Evolutionary conservation across 345 rosid species (phyloP).

Genomic region (Viola odorata): DNA sequence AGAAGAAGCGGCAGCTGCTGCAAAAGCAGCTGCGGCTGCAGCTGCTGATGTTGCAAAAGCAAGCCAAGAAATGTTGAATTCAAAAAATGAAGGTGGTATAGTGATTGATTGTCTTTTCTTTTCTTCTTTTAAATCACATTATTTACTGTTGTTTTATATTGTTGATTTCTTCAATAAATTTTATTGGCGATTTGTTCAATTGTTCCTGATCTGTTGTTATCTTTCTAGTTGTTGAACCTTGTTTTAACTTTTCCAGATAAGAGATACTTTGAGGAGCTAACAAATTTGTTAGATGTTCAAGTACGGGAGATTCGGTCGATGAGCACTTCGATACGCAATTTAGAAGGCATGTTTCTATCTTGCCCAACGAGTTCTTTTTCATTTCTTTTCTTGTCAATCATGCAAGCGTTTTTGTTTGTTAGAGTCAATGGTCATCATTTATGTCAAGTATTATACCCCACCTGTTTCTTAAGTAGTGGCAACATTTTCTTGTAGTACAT

Average conservation of each 20-base stretch:
- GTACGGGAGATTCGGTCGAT: slow-evolving; percentile 81
- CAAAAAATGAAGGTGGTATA: slow-evolving; percentile 57
- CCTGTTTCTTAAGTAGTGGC: too few species aligned
- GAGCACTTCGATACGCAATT: slow-evolving; percentile 49
- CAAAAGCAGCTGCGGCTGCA: slow-evolving; percentile 86
- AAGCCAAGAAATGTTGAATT: slow-evolving; percentile 74
- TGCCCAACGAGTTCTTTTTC: too few species aligned
- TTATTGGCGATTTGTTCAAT: slow-evolving; percentile 9
- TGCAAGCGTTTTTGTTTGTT: too few species aligned
- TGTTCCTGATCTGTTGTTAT: slow-evolving; percentile 4
- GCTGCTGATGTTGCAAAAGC: slow-evolving; percentile 88
- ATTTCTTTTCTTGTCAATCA: too few species aligned
- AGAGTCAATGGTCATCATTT: too few species aligned
- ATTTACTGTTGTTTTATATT: neutral
- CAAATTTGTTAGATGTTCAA: slow-evolving; percentile 61
- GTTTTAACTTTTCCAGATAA: slow-evolving; percentile 47
- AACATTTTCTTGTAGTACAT: too few species aligned
- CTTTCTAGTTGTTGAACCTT: slow-evolving; percentile 7
- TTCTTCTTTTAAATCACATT: neutral
- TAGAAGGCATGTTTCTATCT: slow-evolving; percentile 49
- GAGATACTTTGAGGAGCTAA: slow-evolving; percentile 54
- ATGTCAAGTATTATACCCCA: too few species aligned
- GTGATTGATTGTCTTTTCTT: neutral
- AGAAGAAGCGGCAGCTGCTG: slow-evolving; percentile 92
- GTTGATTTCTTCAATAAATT: neutral